A percentile compares a stretch with the other conserved stretches of the same genome.
Conservation (phyloP, 305 asterid genomes). For the Solanum chacoense region DNA sequence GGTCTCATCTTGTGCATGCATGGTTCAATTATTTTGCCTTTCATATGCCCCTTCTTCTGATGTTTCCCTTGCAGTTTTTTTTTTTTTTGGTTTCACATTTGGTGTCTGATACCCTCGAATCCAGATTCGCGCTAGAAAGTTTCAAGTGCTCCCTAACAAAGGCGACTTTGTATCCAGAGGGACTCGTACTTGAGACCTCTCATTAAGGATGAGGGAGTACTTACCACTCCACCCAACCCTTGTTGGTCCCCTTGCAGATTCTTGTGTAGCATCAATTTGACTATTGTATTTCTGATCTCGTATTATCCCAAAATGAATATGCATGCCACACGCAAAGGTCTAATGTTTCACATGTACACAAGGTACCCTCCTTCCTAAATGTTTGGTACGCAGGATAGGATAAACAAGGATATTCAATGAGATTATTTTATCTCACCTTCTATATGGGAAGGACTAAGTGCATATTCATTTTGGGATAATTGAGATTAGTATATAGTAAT, state of each 20-base stretch:
- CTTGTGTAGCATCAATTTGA: neutral
- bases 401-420: neutral
- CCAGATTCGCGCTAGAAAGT: neutral
- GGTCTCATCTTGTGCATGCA: neutral
- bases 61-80: neutral
- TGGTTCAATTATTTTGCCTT: neutral
- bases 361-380: neutral
- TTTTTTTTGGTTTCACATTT: neutral
- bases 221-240: neutral
- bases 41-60: neutral
- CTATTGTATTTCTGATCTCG: neutral
- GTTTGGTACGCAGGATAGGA: neutral
- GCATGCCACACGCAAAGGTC: neutral
- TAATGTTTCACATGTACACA: neutral
- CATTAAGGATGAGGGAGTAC: neutral
- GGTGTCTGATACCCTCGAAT: neutral
- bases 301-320: neutral
- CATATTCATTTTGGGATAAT: neutral
- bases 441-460: neutral
- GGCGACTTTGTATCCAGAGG: neutral
- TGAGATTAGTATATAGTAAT: neutral
- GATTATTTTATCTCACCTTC: neutral
- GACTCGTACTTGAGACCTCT: neutral
- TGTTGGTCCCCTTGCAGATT: neutral
- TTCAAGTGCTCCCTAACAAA: neutral